Conservation (phyloP, 805 yeast genomes). For the Zygotorulaspora chibaensis region DNA sequence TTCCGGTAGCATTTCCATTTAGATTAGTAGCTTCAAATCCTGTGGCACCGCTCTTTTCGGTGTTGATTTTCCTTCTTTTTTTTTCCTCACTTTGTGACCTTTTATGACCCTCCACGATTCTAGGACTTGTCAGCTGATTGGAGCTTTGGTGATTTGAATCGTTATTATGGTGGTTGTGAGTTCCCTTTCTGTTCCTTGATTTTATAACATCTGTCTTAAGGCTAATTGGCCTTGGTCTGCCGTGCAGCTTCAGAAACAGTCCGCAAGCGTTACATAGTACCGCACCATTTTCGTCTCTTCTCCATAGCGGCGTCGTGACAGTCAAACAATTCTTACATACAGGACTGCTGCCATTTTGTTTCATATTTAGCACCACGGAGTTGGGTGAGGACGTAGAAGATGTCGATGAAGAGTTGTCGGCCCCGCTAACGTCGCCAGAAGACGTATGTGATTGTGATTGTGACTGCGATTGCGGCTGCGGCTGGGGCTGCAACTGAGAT, state of each 20-base stretch:
- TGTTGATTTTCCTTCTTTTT: constrained; percentile 13
- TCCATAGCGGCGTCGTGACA: constrained; percentile 91
- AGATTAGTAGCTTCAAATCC: not conserved
- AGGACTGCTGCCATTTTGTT: constrained; percentile 39
- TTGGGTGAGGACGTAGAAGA: constrained; percentile 8
- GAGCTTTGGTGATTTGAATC: constrained; percentile 2
- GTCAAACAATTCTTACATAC: constrained; percentile 89
- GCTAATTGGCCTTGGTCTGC: constrained; percentile 87
- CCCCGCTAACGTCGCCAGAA: constrained; percentile 1
- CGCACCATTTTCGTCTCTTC: constrained; percentile 87
- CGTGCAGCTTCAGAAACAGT: constrained; percentile 80
- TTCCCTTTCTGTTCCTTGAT: constrained; percentile 74
- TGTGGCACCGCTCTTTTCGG: not conserved
- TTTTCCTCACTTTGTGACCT: constrained; percentile 14
- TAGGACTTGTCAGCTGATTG: constrained; percentile 3
- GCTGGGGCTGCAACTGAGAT: not conserved
- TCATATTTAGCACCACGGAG: not conserved
- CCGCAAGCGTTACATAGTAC: constrained; percentile 96
- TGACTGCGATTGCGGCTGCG: not conserved
- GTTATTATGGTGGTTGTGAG: constrained; percentile 10
- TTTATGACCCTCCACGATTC: constrained; percentile 5
- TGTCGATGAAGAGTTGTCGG: constrained; percentile 4
- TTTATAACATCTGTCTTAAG: constrained; percentile 90
- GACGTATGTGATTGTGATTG: not conserved
- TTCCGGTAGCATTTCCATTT: not conserved